Conservation (phyloP, 768 basidiomycete genomes). For the Pleurotus tuber-regium region DNA sequence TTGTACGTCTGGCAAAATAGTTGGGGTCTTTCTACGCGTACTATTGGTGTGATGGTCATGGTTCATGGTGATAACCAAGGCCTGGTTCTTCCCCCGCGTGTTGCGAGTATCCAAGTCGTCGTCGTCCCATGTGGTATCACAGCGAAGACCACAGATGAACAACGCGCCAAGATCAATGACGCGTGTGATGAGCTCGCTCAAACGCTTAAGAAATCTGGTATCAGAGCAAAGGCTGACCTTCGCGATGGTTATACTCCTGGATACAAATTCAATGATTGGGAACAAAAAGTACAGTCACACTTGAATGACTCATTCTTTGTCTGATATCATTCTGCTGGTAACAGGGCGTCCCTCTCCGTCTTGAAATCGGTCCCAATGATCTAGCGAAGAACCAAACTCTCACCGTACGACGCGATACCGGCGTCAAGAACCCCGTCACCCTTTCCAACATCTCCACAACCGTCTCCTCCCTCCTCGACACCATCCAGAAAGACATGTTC, state of each 20-base stretch:
- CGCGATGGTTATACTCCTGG: slow-evolving; percentile 97
- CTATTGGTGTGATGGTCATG: slow-evolving; percentile 99
- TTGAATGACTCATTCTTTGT: slow-evolving; percentile 9
- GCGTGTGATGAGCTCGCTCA: slow-evolving; percentile 77
- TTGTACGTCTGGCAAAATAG: slow-evolving; percentile 96
- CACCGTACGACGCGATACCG: slow-evolving; percentile 73
- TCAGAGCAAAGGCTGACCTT: slow-evolving; percentile 88
- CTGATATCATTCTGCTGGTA: background rate
- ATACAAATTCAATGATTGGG: slow-evolving; percentile 99
- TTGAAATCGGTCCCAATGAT: slow-evolving; percentile 96
- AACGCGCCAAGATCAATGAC: slow-evolving; percentile 68
- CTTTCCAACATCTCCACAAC: slow-evolving; percentile 39
- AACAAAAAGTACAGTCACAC: slow-evolving; percentile 74
- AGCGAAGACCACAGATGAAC: slow-evolving; percentile 72
- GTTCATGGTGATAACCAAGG: slow-evolving; percentile 98
- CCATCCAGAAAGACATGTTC: slow-evolving; percentile 91
- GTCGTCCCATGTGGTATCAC: slow-evolving; percentile 94
- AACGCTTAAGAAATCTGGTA: slow-evolving; percentile 65
- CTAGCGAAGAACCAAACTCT: slow-evolving; percentile 79
- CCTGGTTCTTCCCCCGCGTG: slow-evolving; percentile 93
- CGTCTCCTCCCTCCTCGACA: slow-evolving; percentile 69
- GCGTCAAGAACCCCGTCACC: slow-evolving; percentile 43
- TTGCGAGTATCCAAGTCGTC: slow-evolving; percentile 89
- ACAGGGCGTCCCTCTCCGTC: slow-evolving; percentile 93
- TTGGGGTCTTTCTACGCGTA: slow-evolving; percentile 95